These are phyloP conservation scores for Salinomyces thailandicus DNA, from an alignment of 2,329 filamentous ascomycete genomes.

Conservation along the genomic window DNA sequence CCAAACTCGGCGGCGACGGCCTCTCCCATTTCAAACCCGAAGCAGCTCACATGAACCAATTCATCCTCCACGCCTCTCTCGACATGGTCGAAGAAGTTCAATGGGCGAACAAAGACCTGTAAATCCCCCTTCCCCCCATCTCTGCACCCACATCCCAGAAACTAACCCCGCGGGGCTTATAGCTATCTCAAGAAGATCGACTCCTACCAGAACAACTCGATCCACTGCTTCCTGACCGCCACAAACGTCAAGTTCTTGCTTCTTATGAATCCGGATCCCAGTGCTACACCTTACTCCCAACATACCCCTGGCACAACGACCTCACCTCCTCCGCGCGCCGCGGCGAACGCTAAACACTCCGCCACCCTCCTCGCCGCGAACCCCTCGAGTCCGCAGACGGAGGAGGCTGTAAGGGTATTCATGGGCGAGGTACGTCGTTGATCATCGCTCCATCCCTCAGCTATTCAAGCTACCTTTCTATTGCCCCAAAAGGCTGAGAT, in stretches of 20 bases:
- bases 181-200: slow-evolving; percentile 97
- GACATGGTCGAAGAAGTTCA: slow-evolving; percentile 95
- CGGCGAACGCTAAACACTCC: slow-evolving; percentile 22
- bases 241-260: slow-evolving; percentile 90
- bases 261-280: slow-evolving; percentile 64
- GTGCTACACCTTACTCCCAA: slow-evolving; percentile 24
- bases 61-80: slow-evolving; percentile 86
- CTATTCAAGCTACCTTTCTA: too few relatives aligned
- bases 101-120: slow-evolving; percentile 82
- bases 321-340: slow-evolving; percentile 16
- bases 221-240: slow-evolving; percentile 82
- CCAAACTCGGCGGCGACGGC: slow-evolving; percentile 90
- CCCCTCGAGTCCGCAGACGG: slow-evolving; percentile 77
- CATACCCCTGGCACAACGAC: slow-evolving; percentile 23
- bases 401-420: slow-evolving; percentile 91
- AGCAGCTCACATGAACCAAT: slow-evolving; percentile 89
- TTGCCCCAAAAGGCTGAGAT: too few relatives aligned
- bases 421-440: slow-evolving; percentile 58
- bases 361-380: slow-evolving; percentile 43
- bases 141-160: neutral
- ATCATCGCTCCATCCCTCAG: too few relatives aligned
- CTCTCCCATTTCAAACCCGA: slow-evolving; percentile 79
- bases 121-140: slow-evolving; percentile 21
- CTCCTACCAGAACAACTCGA: slow-evolving; percentile 90
- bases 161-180: neutral